Base-by-base conservation (phyloP, 2,329 filamentous ascomycete genomes). In the Colletotrichum sp. region DNA sequence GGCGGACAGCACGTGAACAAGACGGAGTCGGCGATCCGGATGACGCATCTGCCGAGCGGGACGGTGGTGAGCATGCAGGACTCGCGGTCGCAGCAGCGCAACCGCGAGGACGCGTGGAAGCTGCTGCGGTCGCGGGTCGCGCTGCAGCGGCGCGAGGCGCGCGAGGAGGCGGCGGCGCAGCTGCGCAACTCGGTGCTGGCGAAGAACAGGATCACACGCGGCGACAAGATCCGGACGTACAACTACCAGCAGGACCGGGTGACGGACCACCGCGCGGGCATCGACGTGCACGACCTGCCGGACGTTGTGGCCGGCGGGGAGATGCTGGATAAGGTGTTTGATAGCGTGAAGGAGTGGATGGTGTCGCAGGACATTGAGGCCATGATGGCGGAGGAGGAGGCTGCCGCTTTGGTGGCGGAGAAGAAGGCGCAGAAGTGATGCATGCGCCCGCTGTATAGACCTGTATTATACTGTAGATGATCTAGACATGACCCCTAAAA, bases 1-100 rank as follows among this genome's bases (percentile, higher is more conserved):
- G 97, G 97, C 36, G 97, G 97, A 1, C 97, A 99, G 87, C 97
- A 99, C 85, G 97, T 99, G 83, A 99, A 99, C 87, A 98, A 96
- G 84, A 99, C 97, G 0, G 97, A 99, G 86, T 98, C 95, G 34
- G 97, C 97, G 5, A 95, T 99, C 77, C 93, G 97, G 12, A 89
- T 99, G 81, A 99, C 96, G 3, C 97, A 99, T 86, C 85, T 94
- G 8, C 97, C 97, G 3, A 98, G 96, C 1, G 95, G 94, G 60
- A 97, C 93, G 1, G 92, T 95, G 3, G 96, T 99, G 16, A 93
- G 93, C 14, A 98, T 99, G 90, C 97, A 99, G 84, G 97, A 99
- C 83, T 93, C 93, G 69, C 92, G 97, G 71, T 98, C 95, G 59
- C 97, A 99, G 86, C 93, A 95, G 79, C 92, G 95, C 78, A 99